Percentiles rank a stretch among this genome's conserved stretches.
Conservation (phyloP, 2,329 filamentous ascomycete genomes). For the Fusarium sp. region DNA sequence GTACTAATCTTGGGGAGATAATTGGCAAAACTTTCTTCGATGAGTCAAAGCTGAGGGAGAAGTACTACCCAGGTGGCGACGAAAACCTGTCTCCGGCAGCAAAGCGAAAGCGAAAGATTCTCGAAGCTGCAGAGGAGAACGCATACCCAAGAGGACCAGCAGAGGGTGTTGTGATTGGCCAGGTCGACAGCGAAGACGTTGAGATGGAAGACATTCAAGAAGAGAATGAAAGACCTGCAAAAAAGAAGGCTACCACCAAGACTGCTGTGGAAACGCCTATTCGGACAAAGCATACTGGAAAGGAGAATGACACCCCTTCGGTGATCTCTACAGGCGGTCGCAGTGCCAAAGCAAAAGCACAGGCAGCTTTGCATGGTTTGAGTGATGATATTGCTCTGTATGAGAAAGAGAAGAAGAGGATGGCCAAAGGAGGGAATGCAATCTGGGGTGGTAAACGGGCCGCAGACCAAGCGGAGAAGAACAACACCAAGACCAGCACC, state of each 20-base stretch:
- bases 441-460: slow-evolving; percentile 73
- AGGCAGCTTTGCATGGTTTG: slow-evolving; percentile 78
- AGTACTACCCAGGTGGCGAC: slow-evolving; percentile 75
- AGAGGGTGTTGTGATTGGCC: slow-evolving; percentile 59
- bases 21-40: slow-evolving; percentile 90
- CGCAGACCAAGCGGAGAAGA: slow-evolving; percentile 67
- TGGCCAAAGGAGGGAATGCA: slow-evolving; percentile 58
- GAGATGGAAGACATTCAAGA: slow-evolving; percentile 60
- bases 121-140: slow-evolving; percentile 63
- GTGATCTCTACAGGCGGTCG: slow-evolving; percentile 75
- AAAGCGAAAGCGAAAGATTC: slow-evolving; percentile 62
- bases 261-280: slow-evolving; percentile 52
- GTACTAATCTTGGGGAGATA: slow-evolving; percentile 92
- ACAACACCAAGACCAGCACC: slow-evolving; percentile 56
- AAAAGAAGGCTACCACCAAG: slow-evolving; percentile 44
- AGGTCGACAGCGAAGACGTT: slow-evolving; percentile 51
- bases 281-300: slow-evolving; percentile 64
- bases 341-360: slow-evolving; percentile 87
- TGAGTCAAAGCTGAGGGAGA: slow-evolving; percentile 65
- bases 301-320: slow-evolving; percentile 86
- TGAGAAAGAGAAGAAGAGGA: slow-evolving; percentile 91
- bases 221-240: slow-evolving; percentile 46
- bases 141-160: slow-evolving; percentile 59
- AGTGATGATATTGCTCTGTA: slow-evolving; percentile 89
- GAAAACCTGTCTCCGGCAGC: slow-evolving; percentile 56